phyloP scores from a whole-genome alignment of 495 filamentous ascomycete genomes.

The Aspergillus incahuasiensis region DNA sequence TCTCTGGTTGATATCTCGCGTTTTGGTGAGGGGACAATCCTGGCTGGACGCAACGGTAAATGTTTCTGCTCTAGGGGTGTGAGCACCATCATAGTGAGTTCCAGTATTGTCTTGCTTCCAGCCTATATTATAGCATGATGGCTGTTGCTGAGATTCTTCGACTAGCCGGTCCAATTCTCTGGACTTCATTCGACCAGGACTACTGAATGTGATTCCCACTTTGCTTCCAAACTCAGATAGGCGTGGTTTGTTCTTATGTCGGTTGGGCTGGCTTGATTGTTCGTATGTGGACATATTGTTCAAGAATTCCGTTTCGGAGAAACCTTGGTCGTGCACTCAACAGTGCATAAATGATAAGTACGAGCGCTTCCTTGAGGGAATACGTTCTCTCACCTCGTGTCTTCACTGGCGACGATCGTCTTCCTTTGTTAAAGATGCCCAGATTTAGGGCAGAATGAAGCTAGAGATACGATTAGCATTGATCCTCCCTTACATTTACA shows the following conservation, averaged over 20 bases:
- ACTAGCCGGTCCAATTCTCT: no score
- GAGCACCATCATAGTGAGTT: neutral
- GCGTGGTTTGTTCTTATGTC: neutral
- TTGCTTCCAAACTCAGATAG: neutral
- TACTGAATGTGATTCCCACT: neutral
- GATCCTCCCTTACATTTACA: neutral
- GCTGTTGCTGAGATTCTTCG: neutral
- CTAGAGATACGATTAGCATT: slow-evolving; percentile 37
- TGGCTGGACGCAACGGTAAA: neutral
- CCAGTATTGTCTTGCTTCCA: neutral
- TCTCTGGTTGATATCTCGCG: neutral
- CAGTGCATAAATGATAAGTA: slow-evolving; percentile 2
- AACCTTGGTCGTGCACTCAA: slow-evolving; percentile 62
- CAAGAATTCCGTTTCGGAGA: slow-evolving; percentile 65
- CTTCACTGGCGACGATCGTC: slow-evolving; percentile 54
- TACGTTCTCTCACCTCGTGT: slow-evolving; percentile 38
- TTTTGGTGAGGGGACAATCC: neutral
- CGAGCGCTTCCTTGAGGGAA: slow-evolving; percentile 1
- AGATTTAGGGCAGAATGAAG: slow-evolving; percentile 39
- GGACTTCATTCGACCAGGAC: neutral
- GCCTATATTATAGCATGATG: no score
- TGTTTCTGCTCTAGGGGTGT: neutral
- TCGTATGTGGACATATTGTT: neutral
- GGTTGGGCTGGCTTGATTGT: neutral
- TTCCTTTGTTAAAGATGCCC: slow-evolving; percentile 71